phyloP scores from a whole-genome alignment of 441 rosid species.

The Gossypium armourianum region DNA sequence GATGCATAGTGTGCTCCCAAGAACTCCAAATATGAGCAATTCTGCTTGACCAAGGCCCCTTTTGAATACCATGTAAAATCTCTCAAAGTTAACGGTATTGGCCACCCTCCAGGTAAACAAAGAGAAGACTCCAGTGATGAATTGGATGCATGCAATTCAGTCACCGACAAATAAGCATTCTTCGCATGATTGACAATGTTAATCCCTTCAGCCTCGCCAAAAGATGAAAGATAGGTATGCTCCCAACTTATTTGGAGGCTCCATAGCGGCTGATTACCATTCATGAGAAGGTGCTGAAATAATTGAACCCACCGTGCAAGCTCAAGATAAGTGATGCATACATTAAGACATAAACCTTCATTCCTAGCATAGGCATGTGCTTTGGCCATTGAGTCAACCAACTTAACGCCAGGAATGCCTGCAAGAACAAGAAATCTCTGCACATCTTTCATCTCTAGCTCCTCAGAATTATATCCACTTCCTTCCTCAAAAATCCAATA shows the following conservation, averaged over 20 bases:
- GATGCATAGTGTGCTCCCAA: slow-evolving; percentile 56
- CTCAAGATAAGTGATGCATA: slow-evolving; percentile 68
- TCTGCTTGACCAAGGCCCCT: slow-evolving; percentile 63
- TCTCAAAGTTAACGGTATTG: slow-evolving; percentile 51
- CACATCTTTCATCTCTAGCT: slow-evolving; percentile 49
- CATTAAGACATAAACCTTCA: slow-evolving; percentile 41
- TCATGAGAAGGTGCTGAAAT: slow-evolving; percentile 65
- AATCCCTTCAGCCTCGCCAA: slow-evolving; percentile 61
- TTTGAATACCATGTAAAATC: slow-evolving; percentile 54
- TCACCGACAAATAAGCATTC: slow-evolving; percentile 34
- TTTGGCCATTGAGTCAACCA: slow-evolving; percentile 76
- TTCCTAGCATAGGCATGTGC: slow-evolving; percentile 65
- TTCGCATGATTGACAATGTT: slow-evolving; percentile 48
- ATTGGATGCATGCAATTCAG: slow-evolving; percentile 25
- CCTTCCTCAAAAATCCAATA: slow-evolving; percentile 58
- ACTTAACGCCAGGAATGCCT: slow-evolving; percentile 53
- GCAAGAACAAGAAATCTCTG: slow-evolving; percentile 60
- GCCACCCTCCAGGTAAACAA: slow-evolving; percentile 82
- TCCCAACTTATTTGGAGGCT: slow-evolving; percentile 86
- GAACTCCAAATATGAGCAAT: slow-evolving; percentile 70
- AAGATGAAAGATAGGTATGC: slow-evolving; percentile 69
- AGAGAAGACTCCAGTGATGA: slow-evolving; percentile 30
- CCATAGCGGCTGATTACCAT: slow-evolving; percentile 70
- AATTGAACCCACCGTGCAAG: slow-evolving; percentile 79
- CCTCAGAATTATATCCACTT: slow-evolving; percentile 31